Conservation (phyloP, 768 basidiomycete species). For the Chalciporus chontae region DNA sequence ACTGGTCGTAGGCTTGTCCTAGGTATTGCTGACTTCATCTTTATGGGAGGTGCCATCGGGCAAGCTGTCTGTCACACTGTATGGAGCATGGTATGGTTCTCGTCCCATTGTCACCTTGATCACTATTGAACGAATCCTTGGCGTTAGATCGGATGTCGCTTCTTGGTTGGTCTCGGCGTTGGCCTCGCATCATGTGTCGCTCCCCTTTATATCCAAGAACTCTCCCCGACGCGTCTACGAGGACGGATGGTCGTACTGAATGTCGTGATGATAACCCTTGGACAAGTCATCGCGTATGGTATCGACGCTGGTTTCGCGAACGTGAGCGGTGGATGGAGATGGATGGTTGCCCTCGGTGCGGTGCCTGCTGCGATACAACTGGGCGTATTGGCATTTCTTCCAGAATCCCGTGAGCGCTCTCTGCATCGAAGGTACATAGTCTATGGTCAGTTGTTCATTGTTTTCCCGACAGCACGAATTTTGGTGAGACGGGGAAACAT, state of each 20-base stretch:
- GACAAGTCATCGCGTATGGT: slow-evolving; percentile 77
- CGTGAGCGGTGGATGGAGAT: slow-evolving; percentile 67
- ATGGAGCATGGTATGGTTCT: slow-evolving; percentile 55
- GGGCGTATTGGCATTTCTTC: slow-evolving; percentile 57
- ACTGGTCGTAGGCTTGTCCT: slow-evolving; percentile 65
- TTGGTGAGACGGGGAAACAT: slow-evolving; percentile 54
- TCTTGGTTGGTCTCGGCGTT: slow-evolving; percentile 72
- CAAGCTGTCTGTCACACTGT: slow-evolving; percentile 71
- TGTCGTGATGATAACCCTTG: slow-evolving; percentile 77
- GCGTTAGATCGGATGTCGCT: slow-evolving; percentile 60
- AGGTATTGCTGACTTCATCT: slow-evolving; percentile 64
- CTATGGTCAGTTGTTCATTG: neutral
- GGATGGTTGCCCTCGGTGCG: slow-evolving; percentile 78
- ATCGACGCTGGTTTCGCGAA: slow-evolving; percentile 66
- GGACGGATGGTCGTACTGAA: slow-evolving; percentile 81
- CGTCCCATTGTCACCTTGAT: neutral
- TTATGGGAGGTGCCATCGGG: slow-evolving; percentile 68
- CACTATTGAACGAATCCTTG: neutral
- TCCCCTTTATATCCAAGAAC: slow-evolving; percentile 81
- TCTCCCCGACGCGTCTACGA: slow-evolving; percentile 68
- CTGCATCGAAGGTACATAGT: no score
- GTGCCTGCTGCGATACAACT: slow-evolving; percentile 67
- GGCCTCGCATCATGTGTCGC: slow-evolving; percentile 76
- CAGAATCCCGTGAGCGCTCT: slow-evolving; percentile 66
- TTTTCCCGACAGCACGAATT: slow-evolving; percentile 48